Base-by-base conservation (phyloP, 306 rosid genomes). In the Quercus wislizeni region DNA sequence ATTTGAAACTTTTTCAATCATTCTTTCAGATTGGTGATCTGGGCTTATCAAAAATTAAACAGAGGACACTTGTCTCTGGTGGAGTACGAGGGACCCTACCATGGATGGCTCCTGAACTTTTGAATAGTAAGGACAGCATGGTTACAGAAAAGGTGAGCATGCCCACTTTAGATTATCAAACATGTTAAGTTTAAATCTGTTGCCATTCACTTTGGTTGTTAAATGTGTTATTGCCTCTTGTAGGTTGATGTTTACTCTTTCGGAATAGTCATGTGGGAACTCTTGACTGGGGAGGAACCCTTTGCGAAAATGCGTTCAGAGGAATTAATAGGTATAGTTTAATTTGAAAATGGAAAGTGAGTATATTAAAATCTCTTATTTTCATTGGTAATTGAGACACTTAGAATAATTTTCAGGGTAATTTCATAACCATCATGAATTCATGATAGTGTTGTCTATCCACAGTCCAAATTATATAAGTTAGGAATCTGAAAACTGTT, bases 81-180 rank as follows among this genome's bases (percentile, higher is more conserved):
- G 83, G 86, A 68, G 62, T 83, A 19, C 64, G 80, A 20, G 86
- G 83, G 18, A 83, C 86, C 13, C 19, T 79, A 68, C 80, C 86
- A 3, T 83, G 86, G 86, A 83, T 83, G 86, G 86, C 86, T 21
- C 86, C 83, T 23, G 83, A 83, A 38, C 80, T 83, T 15, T 54
- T 83, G 74, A 78, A 52, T 65, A 62, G 74, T 68, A 28, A 74
- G 68, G 76, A 78, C 31, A 41, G 0, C 46, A 69, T 70, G 80
- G 86, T 83, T 33, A 83, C 86, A 13, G 86, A 83, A 63, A 83
- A 79, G 78, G 86, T 70, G 8, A 83, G 31, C 4, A 33, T 6
- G 31, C 64, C 23, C 31, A 3, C 21, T 20, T 21, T 10, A 58
- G 55, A 58, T 30, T 54, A 27, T 52, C 21, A 74, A 20, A 1